Base-by-base conservation (phyloP, 441 rosid genomes). In the Pelargonium cotyledonis region DNA sequence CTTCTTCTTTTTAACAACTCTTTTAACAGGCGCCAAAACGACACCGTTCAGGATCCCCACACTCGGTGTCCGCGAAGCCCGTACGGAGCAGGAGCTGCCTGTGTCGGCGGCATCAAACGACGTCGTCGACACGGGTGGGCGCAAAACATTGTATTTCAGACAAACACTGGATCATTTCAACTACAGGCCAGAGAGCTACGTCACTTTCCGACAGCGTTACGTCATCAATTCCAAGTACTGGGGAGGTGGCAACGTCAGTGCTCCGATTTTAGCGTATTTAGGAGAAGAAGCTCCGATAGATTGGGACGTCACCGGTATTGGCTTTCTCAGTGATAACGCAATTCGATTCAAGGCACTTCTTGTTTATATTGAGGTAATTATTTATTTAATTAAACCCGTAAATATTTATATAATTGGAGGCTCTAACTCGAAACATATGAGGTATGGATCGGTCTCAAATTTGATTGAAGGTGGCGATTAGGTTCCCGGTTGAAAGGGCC, bases 131-230 rank as follows among this genome's bases (percentile, higher is more conserved):
- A 6, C 51, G 8, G 8, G 41, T 12, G 49, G 53, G 8, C 2
- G 15, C 40, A 4, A 65, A 16, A 67, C 72, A 7, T 73, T 65
- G 23, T 68, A 73, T 47, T 80, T 69, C 68, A 47, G 60, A 1
- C 84, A 84, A 38, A 80, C 82, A 7, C 70, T 80, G 0, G 85
- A 84, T 65, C 88, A 84, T 70, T 82, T 84, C 78, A 84, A 72
- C 62, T 77, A 71, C 23, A 71, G 74, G 8, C 84, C 82, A 0
- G 77, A 80, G 66, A 82, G 85, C 68, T 79, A 80, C 65, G 67
- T 68, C 1, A 79, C 80, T 9, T 84, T 82, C 21, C 68, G 67
- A 29, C 85, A 80, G 14, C 78, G 75, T 69, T 82, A 77, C 21
- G 44, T 79, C 6, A 31, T 83, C 69, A 80, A 82, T 65, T 73